Percentiles rank a stretch among this genome's conserved stretches.
phyloP scores from a whole-genome alignment of 148 eudicot genomes.

The Rhododendron simsii region DNA sequence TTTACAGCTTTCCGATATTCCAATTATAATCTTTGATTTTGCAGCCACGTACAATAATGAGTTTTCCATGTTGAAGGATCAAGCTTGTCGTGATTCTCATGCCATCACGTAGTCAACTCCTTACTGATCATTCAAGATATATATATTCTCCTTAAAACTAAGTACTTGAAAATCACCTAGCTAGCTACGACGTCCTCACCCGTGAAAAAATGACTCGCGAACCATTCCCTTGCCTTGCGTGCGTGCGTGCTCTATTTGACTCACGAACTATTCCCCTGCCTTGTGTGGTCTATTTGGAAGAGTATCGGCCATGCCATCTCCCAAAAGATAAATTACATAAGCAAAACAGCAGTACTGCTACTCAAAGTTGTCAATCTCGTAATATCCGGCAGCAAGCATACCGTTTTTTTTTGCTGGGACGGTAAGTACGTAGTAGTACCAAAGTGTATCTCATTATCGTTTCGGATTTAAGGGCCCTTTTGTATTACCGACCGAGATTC shows the following conservation, averaged over 20 bases:
- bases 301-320: too few relatives aligned
- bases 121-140: background rate
- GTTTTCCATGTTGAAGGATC: background rate
- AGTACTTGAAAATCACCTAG: too few relatives aligned
- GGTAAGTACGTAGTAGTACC: too few relatives aligned
- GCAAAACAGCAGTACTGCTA: background rate
- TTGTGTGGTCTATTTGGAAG: background rate
- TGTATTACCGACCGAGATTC: too few relatives aligned
- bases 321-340: background rate
- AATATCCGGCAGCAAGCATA: too few relatives aligned
- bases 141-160: background rate
- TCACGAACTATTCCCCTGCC: background rate
- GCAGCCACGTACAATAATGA: background rate
- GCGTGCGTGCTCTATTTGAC: background rate
- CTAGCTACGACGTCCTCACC: background rate
- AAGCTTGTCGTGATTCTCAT: background rate
- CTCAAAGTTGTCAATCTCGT: too few relatives aligned
- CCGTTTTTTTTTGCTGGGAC: too few relatives aligned
- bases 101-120: background rate
- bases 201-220: background rate
- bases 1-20: too few relatives aligned
- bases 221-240: background rate
- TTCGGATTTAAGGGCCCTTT: too few relatives aligned
- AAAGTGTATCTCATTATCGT: too few relatives aligned
- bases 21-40: background rate